Evolutionary conservation across 768 basidiomycete genomes (phyloP), one percentile per base, ranked within the genome.

Genomic region (Lyophyllum atratum): DNA sequence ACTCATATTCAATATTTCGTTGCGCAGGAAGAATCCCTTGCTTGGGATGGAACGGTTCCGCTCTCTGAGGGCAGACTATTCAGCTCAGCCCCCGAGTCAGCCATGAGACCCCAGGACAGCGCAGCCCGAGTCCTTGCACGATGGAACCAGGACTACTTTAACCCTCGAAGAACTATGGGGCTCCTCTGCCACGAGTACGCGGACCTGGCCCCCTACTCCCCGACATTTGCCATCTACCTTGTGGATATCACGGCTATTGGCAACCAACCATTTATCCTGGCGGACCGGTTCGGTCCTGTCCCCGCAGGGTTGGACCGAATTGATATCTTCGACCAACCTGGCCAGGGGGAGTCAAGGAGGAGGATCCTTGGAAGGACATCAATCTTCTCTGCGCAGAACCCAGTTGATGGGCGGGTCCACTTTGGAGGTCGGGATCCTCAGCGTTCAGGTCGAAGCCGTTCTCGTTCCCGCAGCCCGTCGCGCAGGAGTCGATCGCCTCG

Each of bases 21-120:
- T 26, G 8, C 52, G n/a, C 34, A 69, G 68, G 66, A 67, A 28
- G 56, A 52, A 7, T 48, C 46, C 1, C 21, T 31, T 22, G 62
- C 58, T 39, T 69, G 66, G 66, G 60, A 64, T 19, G 50, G 51
- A 4, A 25, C 26, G 14, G 25, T 28, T 26, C 45, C 45, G 25
- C 45, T 26, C 25, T 28, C 3, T 24, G 25, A 28, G n/a, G 28
- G 45, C 24, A 5, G 24, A 15, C 45, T 10, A 15, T 3, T 46
- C 14, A 1, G 11, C 33, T 28, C 33, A 19, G 45, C 5, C 24
- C 17, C 17, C 9, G 31, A 21, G n/a, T 12, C 26, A 19, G 37
- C n/a, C 3, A 21, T 46, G 26, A 52, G 64, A 43, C 70, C 70
- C 19, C 70, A 71, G 47, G 70, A 69, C 22, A 39, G 24, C 3